Evolutionary conservation across 495 filamentous ascomycete genomes (phyloP), one percentile per base, ranked within the genome.

Genomic region (Viridothelium virens): DNA sequence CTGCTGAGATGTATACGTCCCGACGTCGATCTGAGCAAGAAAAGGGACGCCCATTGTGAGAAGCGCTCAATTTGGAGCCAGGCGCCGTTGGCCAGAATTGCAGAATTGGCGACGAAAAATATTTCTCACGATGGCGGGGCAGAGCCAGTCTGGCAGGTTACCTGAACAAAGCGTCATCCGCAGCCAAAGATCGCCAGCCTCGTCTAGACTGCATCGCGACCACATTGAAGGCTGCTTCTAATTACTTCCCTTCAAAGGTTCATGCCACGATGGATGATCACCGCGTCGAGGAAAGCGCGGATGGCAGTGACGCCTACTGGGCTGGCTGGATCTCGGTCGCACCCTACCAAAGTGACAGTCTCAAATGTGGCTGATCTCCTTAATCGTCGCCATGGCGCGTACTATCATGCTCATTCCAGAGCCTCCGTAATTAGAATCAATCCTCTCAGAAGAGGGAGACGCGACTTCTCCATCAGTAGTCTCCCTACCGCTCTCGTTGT

Each of bases 401-500:
- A 14, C 31, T 10, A 10, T 7, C 31, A 6, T 14, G 18, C 53
- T 14, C 25, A 14, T 44, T 44, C 41, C 7, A 7, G 14, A 44
- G 41, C 14, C 41, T 7, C 6, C 41, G 41, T 44, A 7, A 14
- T 36, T 7, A 36, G 18, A 18, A 33, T 4, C 3, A 36, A 36
- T 59, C 31, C n/a, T 34, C 7, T 59, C 14, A 14, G 31, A 34
- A 7, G 3, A 59, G 3, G 53, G 53, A 66, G 31, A 46, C 68
- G 70, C 31, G 62, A 33, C 37, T 44, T 71, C 10, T 61, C 67
- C 11, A 65, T 25, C 61, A 63, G 53, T 25, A 56, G 72, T 68
- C 77, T 91, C 25, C 81, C 85, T 2, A 70, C 82, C 6, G 64
- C 83, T 18, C 74, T 91, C 12, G 69, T 88, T 3, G 87, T 88